Percentiles rank a stretch among this genome's conserved stretches.
Conservation (phyloP, 1,284 basidiomycete genomes). For the Stereum hirsutum region DNA sequence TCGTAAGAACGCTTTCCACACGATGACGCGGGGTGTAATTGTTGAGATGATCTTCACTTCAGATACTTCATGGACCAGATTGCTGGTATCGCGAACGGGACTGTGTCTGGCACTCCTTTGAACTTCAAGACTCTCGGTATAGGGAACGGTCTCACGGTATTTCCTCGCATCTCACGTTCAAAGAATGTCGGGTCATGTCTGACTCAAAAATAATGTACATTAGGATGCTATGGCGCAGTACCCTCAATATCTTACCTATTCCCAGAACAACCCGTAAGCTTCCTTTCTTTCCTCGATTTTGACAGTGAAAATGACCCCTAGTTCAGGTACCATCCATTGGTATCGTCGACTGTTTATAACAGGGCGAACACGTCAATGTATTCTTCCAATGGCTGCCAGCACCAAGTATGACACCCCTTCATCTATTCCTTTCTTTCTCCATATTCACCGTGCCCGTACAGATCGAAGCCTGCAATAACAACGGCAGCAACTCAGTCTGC, state of each 20-base stretch:
- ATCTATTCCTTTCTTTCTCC: background rate
- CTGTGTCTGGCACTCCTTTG: conserved; percentile 36
- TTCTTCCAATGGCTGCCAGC: conserved; percentile 36
- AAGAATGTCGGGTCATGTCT: no score
- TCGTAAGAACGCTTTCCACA: no score
- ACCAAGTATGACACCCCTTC: conserved; percentile 3
- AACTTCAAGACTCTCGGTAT: conserved; percentile 58
- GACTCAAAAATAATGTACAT: background rate
- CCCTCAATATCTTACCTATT: conserved; percentile 45
- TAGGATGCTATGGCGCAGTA: conserved; percentile 52
- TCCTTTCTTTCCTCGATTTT: no score
- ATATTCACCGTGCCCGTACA: conserved; percentile 19
- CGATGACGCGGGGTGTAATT: no score
- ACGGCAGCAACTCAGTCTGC: conserved; percentile 37
- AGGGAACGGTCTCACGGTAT: conserved; percentile 54
- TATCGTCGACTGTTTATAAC: conserved; percentile 28
- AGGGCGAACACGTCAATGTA: conserved; percentile 36
- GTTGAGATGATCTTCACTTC: no score
- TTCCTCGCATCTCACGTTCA: conserved; percentile 8
- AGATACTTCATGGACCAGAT: conserved; percentile 61
- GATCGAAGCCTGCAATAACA: conserved; percentile 42
- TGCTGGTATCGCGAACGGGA: conserved; percentile 42
- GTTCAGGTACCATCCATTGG: conserved; percentile 43
- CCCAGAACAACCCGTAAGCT: conserved; percentile 41
- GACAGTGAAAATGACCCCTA: no score